Base-by-base conservation (phyloP, 306 rosid genomes). In the Cicer cuneatum region DNA sequence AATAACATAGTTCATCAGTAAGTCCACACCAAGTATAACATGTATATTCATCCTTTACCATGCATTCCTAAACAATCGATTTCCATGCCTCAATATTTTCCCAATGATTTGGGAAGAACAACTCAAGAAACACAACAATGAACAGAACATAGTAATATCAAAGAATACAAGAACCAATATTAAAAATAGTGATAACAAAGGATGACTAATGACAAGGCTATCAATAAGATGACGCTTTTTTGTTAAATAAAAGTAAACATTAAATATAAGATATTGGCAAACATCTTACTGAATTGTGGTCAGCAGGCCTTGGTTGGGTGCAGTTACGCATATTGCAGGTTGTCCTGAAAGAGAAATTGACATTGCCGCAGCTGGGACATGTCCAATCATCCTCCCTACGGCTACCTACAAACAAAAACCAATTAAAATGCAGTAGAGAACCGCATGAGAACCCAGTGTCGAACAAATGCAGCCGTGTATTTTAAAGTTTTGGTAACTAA, bases 381-480 rank as follows among this genome's bases (percentile, higher is more conserved):
- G 97, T 95, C 99, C 99, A 95, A 72, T 95, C 99, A 81, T 95
- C 99, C 82, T 95, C 99, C 86, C 99, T 89, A 7, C 98, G 92
- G 83, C 97, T 89, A 70, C 99, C 99, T 95, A 75, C 69, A 89
- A 80, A 74, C 69, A 81, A 16, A 69, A 56, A 39, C 11, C 11
- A 69, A 59, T 52, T 14, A 18, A 54, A 76, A 63, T 38, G 61
- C 51, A 59, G 9, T 66, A 10, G 35, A 16, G 8, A 61, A 67
- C 38, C 75, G 60, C 0, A 45, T 59, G 45, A 58, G 42, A 71
- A 69, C 41, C 39, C 13, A 15, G 5, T 52, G 33, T 33, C 40
- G n/a, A 10, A 4, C 37, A 2, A 38, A 21, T 49, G 11, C 0
- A 1, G 33, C 8, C 1, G 19, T 1, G 59, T 4, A 49, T 74